Percentiles rank a stretch among this genome's conserved stretches.
Conservation (phyloP, 306 rosid species). For the Begonia peltatifolia region DNA sequence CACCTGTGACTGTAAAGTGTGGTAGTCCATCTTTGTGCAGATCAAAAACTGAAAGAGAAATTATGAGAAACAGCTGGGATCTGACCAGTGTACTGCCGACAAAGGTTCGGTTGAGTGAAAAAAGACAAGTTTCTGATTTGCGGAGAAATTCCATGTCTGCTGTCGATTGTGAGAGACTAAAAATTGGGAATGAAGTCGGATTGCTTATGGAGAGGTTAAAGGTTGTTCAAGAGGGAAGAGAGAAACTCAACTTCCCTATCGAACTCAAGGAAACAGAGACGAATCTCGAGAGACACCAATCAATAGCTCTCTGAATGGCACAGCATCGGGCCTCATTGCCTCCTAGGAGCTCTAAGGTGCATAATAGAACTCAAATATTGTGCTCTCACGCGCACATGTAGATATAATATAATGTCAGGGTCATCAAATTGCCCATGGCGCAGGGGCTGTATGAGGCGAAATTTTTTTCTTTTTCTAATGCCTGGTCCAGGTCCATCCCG, state of each 20-base stretch:
- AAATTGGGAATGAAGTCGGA: slow-evolving; percentile 38
- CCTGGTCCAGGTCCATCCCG: too few species aligned
- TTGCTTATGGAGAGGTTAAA: slow-evolving; percentile 36
- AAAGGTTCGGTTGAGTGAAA: slow-evolving; percentile 10
- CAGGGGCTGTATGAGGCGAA: background rate
- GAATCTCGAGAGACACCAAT: slow-evolving; percentile 22
- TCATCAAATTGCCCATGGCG: too few species aligned
- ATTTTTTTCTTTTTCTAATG: too few species aligned
- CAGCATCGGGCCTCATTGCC: slow-evolving; percentile 24
- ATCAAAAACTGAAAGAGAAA: slow-evolving; percentile 10
- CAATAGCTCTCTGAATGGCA: slow-evolving; percentile 22
- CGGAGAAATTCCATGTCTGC: slow-evolving; percentile 38
- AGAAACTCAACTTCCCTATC: slow-evolving; percentile 24
- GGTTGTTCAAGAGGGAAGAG: slow-evolving; percentile 33
- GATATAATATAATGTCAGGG: too few species aligned
- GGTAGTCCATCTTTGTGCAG: slow-evolving; percentile 9
- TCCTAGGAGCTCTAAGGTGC: slow-evolving; percentile 30
- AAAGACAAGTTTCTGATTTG: slow-evolving; percentile 9
- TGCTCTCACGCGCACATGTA: too few species aligned
- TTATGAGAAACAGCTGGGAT: slow-evolving; percentile 18
- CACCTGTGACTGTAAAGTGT: slow-evolving; percentile 5
- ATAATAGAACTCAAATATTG: background rate
- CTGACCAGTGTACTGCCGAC: slow-evolving; percentile 15
- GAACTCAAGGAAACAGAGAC: slow-evolving; percentile 23
- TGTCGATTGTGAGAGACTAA: slow-evolving; percentile 30